Conservation (phyloP, 148 eudicot species). For the Amaranthus palmeri region DNA sequence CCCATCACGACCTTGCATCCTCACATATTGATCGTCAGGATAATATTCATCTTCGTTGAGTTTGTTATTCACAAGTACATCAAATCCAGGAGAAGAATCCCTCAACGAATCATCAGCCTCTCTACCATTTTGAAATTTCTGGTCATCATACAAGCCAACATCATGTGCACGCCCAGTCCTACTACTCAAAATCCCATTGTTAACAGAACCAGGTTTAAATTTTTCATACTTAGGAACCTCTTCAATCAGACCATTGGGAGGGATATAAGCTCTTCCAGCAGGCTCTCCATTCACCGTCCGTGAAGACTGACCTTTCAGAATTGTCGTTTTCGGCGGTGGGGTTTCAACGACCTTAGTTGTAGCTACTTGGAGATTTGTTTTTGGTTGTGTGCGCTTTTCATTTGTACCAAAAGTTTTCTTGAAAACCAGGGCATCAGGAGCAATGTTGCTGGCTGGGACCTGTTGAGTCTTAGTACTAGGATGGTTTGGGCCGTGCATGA, state of each 20-base stretch:
- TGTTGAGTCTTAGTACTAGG: constrained; percentile 42
- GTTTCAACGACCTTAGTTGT: constrained; percentile 32
- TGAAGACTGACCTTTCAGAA: constrained; percentile 21
- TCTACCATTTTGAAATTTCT: constrained; percentile 35
- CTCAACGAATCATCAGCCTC: constrained; percentile 71
- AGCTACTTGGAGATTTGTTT: constrained; percentile 28
- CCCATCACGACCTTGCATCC: constrained; percentile 43
- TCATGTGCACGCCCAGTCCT: constrained; percentile 38
- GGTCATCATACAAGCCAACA: constrained; percentile 40
- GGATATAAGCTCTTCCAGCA: constrained; percentile 23
- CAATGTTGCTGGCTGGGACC: constrained; percentile 26
- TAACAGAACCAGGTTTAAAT: constrained; percentile 23
- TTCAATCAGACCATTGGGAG: constrained; percentile 25
- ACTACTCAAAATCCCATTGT: constrained; percentile 38
- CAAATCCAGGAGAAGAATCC: constrained; percentile 95
- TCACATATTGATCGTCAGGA: constrained; percentile 54
- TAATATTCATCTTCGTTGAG: constrained; percentile 58
- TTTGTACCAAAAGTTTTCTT: constrained; percentile 47
- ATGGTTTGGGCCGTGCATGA: constrained; percentile 49
- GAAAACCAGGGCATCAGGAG: constrained; percentile 36
- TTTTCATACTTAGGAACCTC: constrained; percentile 38
- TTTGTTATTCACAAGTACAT: constrained; percentile 93
- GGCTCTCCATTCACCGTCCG: constrained; percentile 29
- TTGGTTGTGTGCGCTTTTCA: constrained; percentile 49
- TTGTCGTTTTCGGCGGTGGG: constrained; percentile 29